Percentiles rank a stretch among this genome's conserved stretches.
These are phyloP conservation scores for Colletotrichum shisoi DNA, from an alignment of 2,329 filamentous ascomycete genomes.

Conservation along the genomic window DNA sequence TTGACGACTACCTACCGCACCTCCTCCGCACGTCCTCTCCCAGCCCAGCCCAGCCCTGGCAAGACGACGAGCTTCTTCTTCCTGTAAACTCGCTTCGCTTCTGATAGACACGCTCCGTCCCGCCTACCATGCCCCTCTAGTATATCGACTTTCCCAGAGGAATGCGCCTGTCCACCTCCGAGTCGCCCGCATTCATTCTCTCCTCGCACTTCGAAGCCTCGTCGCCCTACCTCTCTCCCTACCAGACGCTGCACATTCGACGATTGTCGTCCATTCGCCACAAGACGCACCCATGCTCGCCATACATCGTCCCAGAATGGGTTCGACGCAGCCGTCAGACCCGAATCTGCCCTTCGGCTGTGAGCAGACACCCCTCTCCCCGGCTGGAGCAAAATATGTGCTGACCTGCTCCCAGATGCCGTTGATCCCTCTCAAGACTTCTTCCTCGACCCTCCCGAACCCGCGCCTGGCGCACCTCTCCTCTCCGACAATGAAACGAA, in stretches of 20 bases:
- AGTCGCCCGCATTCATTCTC: constrained; percentile 34
- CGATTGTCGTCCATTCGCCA: constrained; percentile 32
- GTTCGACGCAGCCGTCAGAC: constrained; percentile 65
- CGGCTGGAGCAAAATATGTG: constrained; percentile 23
- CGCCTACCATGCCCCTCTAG: constrained; percentile 32
- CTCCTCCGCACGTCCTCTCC: constrained; percentile 20
- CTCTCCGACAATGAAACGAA: constrained; percentile 69
- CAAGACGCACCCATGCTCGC: constrained; percentile 64
- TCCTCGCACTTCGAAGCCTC: constrained; percentile 5
- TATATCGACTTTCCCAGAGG: constrained; percentile 36
- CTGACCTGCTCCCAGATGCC: constrained; percentile 51
- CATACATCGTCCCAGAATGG: constrained; percentile 66
- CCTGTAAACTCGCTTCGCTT: constrained; percentile 25
- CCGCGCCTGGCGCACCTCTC: constrained; percentile 70
- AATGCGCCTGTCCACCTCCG: constrained; percentile 33
- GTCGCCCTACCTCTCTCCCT: constrained; percentile 19
- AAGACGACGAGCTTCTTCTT: constrained; percentile 13
- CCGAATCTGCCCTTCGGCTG: constrained; percentile 71
- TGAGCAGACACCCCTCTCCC: constrained; percentile 53
- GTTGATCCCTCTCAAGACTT: constrained; percentile 57
- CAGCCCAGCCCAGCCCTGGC: constrained; percentile 9
- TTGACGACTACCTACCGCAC: constrained; percentile 1
- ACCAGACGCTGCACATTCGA: constrained; percentile 26
- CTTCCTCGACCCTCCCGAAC: constrained; percentile 65
- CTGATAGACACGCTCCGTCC: constrained; percentile 24